These are phyloP conservation scores for Simplicillium sp. DNA, from an alignment of 2,329 filamentous ascomycete genomes.

Conservation along the genomic window DNA sequence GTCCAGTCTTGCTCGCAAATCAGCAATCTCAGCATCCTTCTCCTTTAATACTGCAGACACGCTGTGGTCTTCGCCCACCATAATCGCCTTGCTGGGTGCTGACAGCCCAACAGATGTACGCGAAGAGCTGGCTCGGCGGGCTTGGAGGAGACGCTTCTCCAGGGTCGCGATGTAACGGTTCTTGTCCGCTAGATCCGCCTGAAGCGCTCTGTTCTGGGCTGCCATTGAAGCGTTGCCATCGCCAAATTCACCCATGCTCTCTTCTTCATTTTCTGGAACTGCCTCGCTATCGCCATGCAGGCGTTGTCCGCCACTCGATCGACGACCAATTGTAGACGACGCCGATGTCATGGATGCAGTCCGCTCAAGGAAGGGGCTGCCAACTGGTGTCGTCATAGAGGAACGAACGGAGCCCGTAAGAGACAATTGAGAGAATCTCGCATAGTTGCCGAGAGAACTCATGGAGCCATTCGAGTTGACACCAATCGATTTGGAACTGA, in stretches of 20 bases:
- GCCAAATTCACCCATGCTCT: slow-evolving; percentile 70
- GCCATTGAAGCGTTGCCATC: slow-evolving; percentile 75
- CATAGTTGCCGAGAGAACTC: slow-evolving; percentile 55
- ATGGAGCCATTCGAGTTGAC: slow-evolving; percentile 73
- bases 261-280: slow-evolving; percentile 48
- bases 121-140: slow-evolving; percentile 80
- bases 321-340: slow-evolving; percentile 44
- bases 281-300: slow-evolving; percentile 31
- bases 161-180: slow-evolving; percentile 92
- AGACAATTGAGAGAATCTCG: slow-evolving; percentile 52
- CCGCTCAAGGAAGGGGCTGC: slow-evolving; percentile 46
- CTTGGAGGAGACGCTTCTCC: slow-evolving; percentile 86
- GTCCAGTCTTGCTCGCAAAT: slow-evolving; percentile 79
- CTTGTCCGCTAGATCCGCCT: slow-evolving; percentile 92
- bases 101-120: slow-evolving; percentile 69
- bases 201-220: slow-evolving; percentile 84
- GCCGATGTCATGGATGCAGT: slow-evolving; percentile 59
- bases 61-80: slow-evolving; percentile 72
- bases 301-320: slow-evolving; percentile 32
- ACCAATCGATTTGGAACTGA: slow-evolving; percentile 91
- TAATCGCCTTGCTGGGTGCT: slow-evolving; percentile 49
- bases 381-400: slow-evolving; percentile 56
- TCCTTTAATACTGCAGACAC: slow-evolving; percentile 66
- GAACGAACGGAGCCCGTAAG: slow-evolving; percentile 52
- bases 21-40: slow-evolving; percentile 86